Conservation (phyloP, 768 basidiomycete genomes). For the Astraeus odoratus region DNA sequence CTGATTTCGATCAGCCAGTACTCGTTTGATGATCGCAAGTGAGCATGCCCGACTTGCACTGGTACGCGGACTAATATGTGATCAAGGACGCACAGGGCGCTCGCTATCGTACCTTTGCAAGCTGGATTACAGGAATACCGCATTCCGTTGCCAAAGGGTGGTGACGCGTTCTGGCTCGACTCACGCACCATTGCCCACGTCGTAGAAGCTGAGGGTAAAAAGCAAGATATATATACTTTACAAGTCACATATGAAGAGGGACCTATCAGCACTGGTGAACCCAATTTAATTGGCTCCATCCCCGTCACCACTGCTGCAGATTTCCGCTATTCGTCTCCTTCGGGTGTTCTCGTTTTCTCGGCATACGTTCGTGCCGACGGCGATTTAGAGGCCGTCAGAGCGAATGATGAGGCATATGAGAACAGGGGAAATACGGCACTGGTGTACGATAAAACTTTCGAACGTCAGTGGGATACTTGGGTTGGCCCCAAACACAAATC, state of each 20-base stretch:
- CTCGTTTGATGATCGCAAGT: slow-evolving; percentile 72
- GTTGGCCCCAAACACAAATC: slow-evolving; percentile 60
- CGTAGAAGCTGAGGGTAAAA: slow-evolving; percentile 44
- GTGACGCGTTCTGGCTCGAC: slow-evolving; percentile 76
- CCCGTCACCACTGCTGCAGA: slow-evolving; percentile 63
- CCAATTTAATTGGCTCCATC: slow-evolving; percentile 51
- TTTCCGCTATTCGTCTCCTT: slow-evolving; percentile 56
- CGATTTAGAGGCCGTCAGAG: slow-evolving; percentile 57
- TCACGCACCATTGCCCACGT: slow-evolving; percentile 64
- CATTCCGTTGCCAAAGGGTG: slow-evolving; percentile 57
- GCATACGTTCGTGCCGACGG: slow-evolving; percentile 76
- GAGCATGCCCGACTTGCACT: slow-evolving; percentile 19
- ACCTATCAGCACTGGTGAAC: slow-evolving; percentile 29
- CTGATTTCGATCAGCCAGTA: slow-evolving; percentile 61
- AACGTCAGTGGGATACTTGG: slow-evolving; percentile 82
- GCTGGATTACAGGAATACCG: slow-evolving; percentile 42
- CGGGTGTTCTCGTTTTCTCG: slow-evolving; percentile 73
- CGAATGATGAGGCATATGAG: slow-evolving; percentile 67
- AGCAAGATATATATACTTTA: slow-evolving; percentile 53
- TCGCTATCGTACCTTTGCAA: slow-evolving; percentile 56
- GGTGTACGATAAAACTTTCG: slow-evolving; percentile 64
- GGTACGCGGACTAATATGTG: not conserved
- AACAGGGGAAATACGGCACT: slow-evolving; percentile 65
- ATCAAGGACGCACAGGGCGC: slow-evolving; percentile 60
- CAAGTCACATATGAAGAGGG: slow-evolving; percentile 40